A percentile compares a stretch with the other conserved stretches of the same genome.
Evolutionary conservation across 1,284 basidiomycete species (phyloP).

Genomic region (Mycena citricolor): DNA sequence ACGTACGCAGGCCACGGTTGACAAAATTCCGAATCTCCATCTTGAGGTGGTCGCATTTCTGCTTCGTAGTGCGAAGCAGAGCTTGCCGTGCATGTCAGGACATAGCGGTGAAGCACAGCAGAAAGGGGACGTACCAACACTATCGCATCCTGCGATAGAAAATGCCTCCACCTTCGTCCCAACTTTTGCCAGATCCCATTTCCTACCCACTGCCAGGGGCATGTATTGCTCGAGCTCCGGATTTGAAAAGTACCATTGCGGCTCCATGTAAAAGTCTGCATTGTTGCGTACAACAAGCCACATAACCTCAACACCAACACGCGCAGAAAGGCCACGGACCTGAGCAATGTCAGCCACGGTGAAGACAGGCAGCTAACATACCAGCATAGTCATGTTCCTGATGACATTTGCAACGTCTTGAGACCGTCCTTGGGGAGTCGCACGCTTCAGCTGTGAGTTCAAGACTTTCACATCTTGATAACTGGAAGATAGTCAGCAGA

Average conservation of each 20-base stretch:
- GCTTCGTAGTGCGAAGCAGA: conserved; percentile 4
- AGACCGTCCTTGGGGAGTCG: conserved; percentile 3
- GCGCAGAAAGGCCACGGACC: background rate
- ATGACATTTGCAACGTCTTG: conserved; percentile 13
- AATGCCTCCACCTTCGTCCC: conserved; percentile 15
- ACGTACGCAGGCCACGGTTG: conserved; percentile 3
- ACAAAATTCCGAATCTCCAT: conserved; percentile 2
- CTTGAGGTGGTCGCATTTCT: conserved; percentile 16
- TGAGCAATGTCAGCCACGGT: background rate
- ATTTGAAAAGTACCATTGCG: conserved; percentile 10
- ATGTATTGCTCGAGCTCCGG: conserved; percentile 13
- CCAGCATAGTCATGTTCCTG: conserved; percentile 10
- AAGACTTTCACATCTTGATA: background rate
- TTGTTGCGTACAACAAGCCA: conserved; percentile 4
- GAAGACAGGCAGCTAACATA: background rate
- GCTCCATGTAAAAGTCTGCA: conserved; percentile 9
- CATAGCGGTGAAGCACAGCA: too few species aligned
- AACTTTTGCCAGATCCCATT: conserved; percentile 5
- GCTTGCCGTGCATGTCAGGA: too few species aligned
- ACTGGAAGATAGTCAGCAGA: too few species aligned
- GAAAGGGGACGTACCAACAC: conserved; percentile 9
- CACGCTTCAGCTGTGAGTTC: conserved; percentile 2
- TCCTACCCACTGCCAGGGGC: conserved; percentile 5
- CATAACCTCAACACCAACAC: conserved; percentile 7
- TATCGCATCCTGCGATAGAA: conserved; percentile 14